These are phyloP conservation scores for Hymenoscyphus fructigenus DNA, from an alignment of 2,329 filamentous ascomycete species.

Conservation along the genomic window DNA sequence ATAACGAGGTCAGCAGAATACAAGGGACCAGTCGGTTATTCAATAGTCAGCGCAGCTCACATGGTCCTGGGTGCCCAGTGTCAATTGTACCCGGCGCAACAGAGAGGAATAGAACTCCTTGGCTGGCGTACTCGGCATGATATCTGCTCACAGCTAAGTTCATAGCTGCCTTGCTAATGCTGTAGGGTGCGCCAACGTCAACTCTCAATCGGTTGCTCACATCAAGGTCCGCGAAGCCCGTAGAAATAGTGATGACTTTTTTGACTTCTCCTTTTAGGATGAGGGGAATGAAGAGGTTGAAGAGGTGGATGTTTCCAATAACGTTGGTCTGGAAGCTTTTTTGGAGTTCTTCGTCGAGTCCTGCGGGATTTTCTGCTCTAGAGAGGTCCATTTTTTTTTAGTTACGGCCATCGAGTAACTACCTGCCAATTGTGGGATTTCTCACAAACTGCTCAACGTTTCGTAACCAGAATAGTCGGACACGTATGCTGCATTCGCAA, in stretches of 20 bases:
- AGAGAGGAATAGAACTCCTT: conserved; percentile 53
- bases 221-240: conserved; percentile 47
- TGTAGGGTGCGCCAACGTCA: conserved; percentile 41
- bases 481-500: conserved; percentile 47
- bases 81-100: conserved; percentile 46
- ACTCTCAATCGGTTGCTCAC: conserved; percentile 42
- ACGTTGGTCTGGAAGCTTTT: conserved; percentile 47
- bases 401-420: too few relatives aligned
- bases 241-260: conserved; percentile 53
- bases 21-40: too few relatives aligned
- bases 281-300: conserved; percentile 52
- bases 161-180: conserved; percentile 50
- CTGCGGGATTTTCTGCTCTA: conserved; percentile 28
- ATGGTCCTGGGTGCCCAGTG: background rate
- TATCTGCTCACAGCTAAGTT: conserved; percentile 55
- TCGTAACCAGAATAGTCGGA: conserved; percentile 16
- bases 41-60: too few relatives aligned
- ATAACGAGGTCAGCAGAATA: background rate
- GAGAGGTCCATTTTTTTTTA: fast-evolving
- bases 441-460: too few relatives aligned
- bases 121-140: conserved; percentile 46
- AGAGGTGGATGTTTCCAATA: conserved; percentile 51
- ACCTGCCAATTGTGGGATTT: too few relatives aligned
- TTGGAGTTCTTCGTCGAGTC: conserved; percentile 39
- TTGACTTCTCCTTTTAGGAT: conserved; percentile 50